phyloP scores from a whole-genome alignment of 2,329 filamentous ascomycete species.

The Raffaelea arxii region DNA sequence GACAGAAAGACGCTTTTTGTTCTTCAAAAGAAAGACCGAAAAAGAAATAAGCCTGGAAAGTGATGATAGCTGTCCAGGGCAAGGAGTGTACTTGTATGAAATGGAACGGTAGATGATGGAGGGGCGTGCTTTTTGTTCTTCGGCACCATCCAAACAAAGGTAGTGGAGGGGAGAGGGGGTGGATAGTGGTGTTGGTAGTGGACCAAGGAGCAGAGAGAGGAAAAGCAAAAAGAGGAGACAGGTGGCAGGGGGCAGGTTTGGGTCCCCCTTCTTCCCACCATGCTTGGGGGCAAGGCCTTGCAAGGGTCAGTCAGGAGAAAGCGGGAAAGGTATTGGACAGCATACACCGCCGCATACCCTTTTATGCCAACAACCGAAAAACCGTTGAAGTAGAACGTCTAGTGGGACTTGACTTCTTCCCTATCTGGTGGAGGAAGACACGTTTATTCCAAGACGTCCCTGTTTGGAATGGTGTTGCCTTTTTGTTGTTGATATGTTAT shows the following conservation, averaged over 20 bases:
- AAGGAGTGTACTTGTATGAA: constrained; percentile 38
- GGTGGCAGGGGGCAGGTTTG: constrained; percentile 4
- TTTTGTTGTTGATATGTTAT: neutral
- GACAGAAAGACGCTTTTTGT: too few species aligned
- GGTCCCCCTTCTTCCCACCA: constrained; percentile 8
- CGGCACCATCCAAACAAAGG: constrained; percentile 32
- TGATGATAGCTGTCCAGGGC: constrained; percentile 25
- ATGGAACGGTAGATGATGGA: constrained; percentile 38
- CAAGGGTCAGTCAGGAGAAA: constrained; percentile 1
- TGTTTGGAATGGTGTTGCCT: neutral
- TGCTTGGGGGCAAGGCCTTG: constrained; percentile 6
- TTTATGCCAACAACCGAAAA: neutral
- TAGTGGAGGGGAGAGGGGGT: constrained; percentile 21
- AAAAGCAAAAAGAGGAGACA: constrained; percentile 6
- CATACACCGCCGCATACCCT: neutral
- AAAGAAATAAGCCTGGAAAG: constrained; percentile 9
- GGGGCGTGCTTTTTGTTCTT: constrained; percentile 35
- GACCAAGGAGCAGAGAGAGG: constrained; percentile 7
- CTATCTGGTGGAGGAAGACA: neutral
- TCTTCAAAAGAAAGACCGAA: neutral
- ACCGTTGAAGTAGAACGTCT: constrained; percentile 1
- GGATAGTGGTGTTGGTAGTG: constrained; percentile 18
- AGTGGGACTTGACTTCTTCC: neutral
- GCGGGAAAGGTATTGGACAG: constrained; percentile 13
- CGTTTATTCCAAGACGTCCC: neutral